Percentiles rank a stretch among this genome's conserved stretches.
These are phyloP conservation scores for Aspergillus intermedius DNA, from an alignment of 2,329 filamentous ascomycete genomes.

Conservation along the genomic window DNA sequence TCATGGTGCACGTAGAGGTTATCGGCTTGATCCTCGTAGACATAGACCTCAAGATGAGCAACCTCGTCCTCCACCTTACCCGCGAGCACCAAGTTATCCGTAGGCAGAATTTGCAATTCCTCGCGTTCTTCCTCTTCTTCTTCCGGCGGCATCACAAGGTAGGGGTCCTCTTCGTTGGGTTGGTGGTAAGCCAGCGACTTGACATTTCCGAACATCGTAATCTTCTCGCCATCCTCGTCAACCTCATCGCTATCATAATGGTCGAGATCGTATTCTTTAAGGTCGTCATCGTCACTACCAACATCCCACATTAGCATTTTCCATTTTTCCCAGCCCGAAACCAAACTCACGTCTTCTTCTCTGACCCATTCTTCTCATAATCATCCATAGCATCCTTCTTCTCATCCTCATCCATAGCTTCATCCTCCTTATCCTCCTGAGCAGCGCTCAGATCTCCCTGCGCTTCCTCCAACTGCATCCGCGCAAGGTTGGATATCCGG, in stretches of 20 bases:
- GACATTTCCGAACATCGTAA: conserved; percentile 93
- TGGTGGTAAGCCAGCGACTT: conserved; percentile 91
- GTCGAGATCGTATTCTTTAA: conserved; percentile 94
- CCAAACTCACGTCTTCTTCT: conserved; percentile 10
- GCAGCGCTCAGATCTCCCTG: conserved; percentile 77
- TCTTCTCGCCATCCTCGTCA: conserved; percentile 60
- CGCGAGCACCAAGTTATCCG: conserved; percentile 86
- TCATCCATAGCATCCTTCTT: conserved; percentile 28
- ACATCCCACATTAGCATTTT: background rate
- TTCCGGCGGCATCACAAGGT: conserved; percentile 79
- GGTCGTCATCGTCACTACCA: conserved; percentile 55
- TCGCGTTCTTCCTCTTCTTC: conserved; percentile 82
- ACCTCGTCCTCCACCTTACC: conserved; percentile 96
- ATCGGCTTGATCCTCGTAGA: conserved; percentile 91
- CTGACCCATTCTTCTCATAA: conserved; percentile 16
- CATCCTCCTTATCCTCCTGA: conserved; percentile 39
- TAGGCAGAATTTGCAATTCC: conserved; percentile 85
- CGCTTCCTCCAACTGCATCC: conserved; percentile 82
- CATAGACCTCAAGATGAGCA: conserved; percentile 91
- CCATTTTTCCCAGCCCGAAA: background rate
- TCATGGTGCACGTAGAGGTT: conserved; percentile 99
- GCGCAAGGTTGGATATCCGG: conserved; percentile 67
- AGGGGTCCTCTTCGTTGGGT: conserved; percentile 90
- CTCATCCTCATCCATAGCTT: conserved; percentile 26
- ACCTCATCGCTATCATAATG: conserved; percentile 84